Evolutionary conservation across 2,329 filamentous ascomycete species (phyloP).

Genomic region (Aspergillus ustus): DNA sequence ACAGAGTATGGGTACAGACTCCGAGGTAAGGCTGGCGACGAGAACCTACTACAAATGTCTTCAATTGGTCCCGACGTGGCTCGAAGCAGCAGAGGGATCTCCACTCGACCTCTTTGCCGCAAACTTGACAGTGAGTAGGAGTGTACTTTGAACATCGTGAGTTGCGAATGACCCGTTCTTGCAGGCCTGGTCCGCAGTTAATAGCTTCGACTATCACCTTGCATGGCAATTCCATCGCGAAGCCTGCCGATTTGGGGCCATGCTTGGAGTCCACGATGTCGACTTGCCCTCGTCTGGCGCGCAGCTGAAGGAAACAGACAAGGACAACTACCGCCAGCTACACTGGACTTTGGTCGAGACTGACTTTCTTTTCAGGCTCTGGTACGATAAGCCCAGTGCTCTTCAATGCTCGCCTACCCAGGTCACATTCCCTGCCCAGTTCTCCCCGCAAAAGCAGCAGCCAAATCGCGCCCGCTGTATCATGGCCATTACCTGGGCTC

Average conservation of each 20-base stretch:
- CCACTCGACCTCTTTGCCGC: slow-evolving; percentile 11
- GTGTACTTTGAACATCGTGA: too few relatives aligned
- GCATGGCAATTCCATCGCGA: slow-evolving; percentile 15
- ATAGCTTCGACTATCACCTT: slow-evolving; percentile 17
- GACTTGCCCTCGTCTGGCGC: not conserved
- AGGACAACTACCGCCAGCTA: not conserved
- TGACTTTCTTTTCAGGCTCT: slow-evolving; percentile 4
- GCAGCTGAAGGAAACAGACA: not conserved
- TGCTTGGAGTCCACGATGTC: slow-evolving; percentile 7
- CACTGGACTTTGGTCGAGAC: slow-evolving; percentile 10
- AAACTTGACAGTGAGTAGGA: not conserved
- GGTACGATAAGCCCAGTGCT: slow-evolving; percentile 14
- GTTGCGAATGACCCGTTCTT: not conserved
- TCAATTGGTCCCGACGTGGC: slow-evolving; percentile 1
- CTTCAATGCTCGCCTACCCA: not conserved
- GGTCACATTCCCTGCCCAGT: not conserved
- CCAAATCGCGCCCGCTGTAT: not conserved
- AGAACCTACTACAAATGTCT: slow-evolving; percentile 11
- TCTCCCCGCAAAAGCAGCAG: slow-evolving; percentile 2
- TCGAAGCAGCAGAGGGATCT: slow-evolving; percentile 5
- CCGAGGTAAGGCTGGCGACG: not conserved
- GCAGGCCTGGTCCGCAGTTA: slow-evolving; percentile 11
- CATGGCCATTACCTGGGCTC: not conserved
- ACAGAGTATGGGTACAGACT: not conserved
- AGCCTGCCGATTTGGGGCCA: slow-evolving; percentile 8